These are phyloP conservation scores for Psophocarpus tetragonolobus DNA, from an alignment of 306 rosid genomes.

Conservation along the genomic window DNA sequence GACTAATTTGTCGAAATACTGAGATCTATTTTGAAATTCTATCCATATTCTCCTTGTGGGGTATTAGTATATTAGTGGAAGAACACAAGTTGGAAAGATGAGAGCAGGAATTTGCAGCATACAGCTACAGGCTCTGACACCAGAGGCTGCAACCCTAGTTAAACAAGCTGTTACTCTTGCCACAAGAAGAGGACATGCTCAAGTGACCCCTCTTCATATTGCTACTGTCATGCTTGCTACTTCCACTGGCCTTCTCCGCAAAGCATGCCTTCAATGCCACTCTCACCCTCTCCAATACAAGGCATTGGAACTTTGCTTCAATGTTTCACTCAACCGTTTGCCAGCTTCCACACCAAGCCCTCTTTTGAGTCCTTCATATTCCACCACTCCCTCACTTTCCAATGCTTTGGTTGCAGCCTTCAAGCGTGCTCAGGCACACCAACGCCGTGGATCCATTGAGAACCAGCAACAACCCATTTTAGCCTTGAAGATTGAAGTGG, in stretches of 20 bases:
- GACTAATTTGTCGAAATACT: neutral
- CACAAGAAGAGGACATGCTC: conserved; percentile 68
- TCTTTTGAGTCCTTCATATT: conserved; percentile 53
- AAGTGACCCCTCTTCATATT: conserved; percentile 79
- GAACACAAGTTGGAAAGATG: conserved; percentile 40
- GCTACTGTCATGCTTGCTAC: conserved; percentile 69
- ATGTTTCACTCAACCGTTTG: conserved; percentile 75
- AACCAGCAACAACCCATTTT: conserved; percentile 75
- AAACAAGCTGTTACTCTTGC: conserved; percentile 65
- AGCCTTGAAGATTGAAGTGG: conserved; percentile 75
- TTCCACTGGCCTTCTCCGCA: conserved; percentile 55
- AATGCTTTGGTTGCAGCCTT: conserved; percentile 77
- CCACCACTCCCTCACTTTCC: conserved; percentile 54
- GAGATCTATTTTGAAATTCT: neutral
- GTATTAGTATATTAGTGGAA: neutral
- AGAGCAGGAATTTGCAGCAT: conserved; percentile 65
- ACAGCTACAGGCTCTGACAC: conserved; percentile 57
- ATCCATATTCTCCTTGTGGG: neutral
- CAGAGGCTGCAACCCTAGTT: conserved; percentile 53
- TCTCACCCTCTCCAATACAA: conserved; percentile 81
- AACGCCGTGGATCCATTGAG: conserved; percentile 71
- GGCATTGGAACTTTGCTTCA: conserved; percentile 75
- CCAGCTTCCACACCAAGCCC: conserved; percentile 64
- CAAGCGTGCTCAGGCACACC: conserved; percentile 40
- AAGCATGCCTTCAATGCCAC: conserved; percentile 69